These are phyloP conservation scores for Fusarium anthophilum DNA, from an alignment of 2,329 filamentous ascomycete genomes.

Conservation along the genomic window DNA sequence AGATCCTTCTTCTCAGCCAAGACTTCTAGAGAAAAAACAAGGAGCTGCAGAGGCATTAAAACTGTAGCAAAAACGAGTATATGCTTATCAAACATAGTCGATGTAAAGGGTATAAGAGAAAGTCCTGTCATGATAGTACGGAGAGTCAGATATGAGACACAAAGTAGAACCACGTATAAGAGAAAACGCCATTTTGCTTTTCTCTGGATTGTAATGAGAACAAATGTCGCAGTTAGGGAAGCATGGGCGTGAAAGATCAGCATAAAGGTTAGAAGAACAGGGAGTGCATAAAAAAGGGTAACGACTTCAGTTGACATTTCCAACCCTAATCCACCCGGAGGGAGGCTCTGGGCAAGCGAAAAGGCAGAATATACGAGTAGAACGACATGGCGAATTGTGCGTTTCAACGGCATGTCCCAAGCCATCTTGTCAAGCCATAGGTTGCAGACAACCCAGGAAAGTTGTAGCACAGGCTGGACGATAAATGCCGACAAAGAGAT, in stretches of 20 bases:
- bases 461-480: fast-evolving
- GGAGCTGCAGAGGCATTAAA: fast-evolving
- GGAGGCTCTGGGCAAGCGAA: not conserved
- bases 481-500: not conserved
- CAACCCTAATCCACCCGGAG: no score
- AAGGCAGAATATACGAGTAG: not conserved
- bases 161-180: not conserved
- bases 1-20: not conserved
- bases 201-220: not conserved
- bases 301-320: no score
- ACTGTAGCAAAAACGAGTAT: not conserved
- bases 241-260: not conserved
- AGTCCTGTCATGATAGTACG: not conserved
- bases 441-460: not conserved
- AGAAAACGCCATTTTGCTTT: not conserved
- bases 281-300: no score
- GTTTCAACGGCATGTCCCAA: not conserved
- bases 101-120: fast-evolving
- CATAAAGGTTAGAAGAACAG: fast-evolving
- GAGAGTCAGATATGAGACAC: not conserved
- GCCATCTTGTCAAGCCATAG: not conserved
- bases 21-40: not conserved
- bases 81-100: fast-evolving
- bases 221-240: not conserved
- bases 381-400: not conserved